phyloP scores from a whole-genome alignment of 1,139 yeast genomes.

The Suhomyces panamericanus region DNA sequence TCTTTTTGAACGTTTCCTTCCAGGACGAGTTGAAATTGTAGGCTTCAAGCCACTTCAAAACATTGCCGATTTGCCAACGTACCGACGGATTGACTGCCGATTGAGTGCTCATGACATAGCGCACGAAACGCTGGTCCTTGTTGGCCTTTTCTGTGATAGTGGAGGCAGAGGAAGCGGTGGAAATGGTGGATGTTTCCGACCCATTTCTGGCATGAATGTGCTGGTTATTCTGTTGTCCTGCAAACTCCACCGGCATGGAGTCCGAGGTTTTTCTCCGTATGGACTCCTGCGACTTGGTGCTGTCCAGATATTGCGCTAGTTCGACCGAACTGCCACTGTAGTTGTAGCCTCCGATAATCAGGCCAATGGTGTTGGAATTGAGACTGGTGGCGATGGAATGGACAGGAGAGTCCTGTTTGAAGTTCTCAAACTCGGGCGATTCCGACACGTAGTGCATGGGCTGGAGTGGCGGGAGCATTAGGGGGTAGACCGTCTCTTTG shows the following conservation, averaged over 20 bases:
- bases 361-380: slow-evolving; percentile 26
- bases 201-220: slow-evolving; percentile 36
- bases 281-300: slow-evolving; percentile 4
- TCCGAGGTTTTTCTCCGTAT: slow-evolving; percentile 1
- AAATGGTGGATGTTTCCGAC: slow-evolving; percentile 37
- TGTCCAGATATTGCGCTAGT: slow-evolving; percentile 10
- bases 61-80: slow-evolving; percentile 70
- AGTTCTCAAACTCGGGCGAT: slow-evolving; percentile 12
- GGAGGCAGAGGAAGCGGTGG: slow-evolving; percentile 34
- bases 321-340: slow-evolving; percentile 29
- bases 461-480: slow-evolving; percentile 6
- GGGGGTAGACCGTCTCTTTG: background rate
- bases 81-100: slow-evolving; percentile 23
- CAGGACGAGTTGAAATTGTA: slow-evolving; percentile 73
- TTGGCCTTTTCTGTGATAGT: slow-evolving; percentile 34
- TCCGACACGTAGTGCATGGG: slow-evolving; percentile 17
- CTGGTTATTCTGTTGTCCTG: slow-evolving; percentile 2
- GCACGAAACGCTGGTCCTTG: slow-evolving; percentile 43
- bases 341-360: slow-evolving; percentile 34
- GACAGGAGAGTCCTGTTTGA: slow-evolving; percentile 6
- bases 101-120: slow-evolving; percentile 48
- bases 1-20: slow-evolving; percentile 60
- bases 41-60: slow-evolving; percentile 63
- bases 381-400: slow-evolving; percentile 14
- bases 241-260: background rate